Conservation (phyloP, 73 alveolate species). For the Tetrahymena malaccensis region DNA sequence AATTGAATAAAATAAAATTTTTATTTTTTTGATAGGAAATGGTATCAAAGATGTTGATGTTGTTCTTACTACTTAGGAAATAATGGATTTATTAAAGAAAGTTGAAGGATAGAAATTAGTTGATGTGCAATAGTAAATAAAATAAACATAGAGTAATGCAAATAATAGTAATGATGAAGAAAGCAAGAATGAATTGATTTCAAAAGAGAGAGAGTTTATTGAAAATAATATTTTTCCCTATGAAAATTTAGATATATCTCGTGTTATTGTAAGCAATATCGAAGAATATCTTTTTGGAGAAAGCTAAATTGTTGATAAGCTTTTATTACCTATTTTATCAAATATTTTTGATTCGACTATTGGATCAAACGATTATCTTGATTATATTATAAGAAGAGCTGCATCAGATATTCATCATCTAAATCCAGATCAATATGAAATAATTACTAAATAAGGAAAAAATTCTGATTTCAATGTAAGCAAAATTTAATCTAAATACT, state of each 20-base stretch:
- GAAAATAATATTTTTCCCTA: constrained; percentile 9
- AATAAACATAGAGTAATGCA: neutral
- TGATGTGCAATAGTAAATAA: neutral
- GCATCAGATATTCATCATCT: constrained; percentile 34
- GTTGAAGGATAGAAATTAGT: neutral
- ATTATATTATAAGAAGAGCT: constrained; percentile 61
- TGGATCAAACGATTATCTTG: constrained; percentile 66
- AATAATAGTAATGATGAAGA: constrained; percentile 6
- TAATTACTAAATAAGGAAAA: neutral
- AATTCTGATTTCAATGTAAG: neutral
- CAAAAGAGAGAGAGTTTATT: constrained; percentile 12
- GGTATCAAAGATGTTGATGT: constrained; percentile 60
- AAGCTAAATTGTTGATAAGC: neutral
- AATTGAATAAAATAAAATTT: no score
- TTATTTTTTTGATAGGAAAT: neutral
- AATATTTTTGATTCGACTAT: constrained; percentile 25
- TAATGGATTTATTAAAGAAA: constrained; percentile 41
- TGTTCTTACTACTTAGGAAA: constrained; percentile 73
- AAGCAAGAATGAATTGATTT: constrained; percentile 7
- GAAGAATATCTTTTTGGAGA: constrained; percentile 9
- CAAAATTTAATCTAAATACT: neutral
- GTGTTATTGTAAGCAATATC: constrained; percentile 4
- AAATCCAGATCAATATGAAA: neutral
- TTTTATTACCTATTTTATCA: neutral
- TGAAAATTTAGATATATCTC: constrained; percentile 4